Evolutionary conservation across 148 eudicot genomes (phyloP), one percentile per base, ranked within the genome.

Genomic region (Rhododendron ferrugineum): DNA sequence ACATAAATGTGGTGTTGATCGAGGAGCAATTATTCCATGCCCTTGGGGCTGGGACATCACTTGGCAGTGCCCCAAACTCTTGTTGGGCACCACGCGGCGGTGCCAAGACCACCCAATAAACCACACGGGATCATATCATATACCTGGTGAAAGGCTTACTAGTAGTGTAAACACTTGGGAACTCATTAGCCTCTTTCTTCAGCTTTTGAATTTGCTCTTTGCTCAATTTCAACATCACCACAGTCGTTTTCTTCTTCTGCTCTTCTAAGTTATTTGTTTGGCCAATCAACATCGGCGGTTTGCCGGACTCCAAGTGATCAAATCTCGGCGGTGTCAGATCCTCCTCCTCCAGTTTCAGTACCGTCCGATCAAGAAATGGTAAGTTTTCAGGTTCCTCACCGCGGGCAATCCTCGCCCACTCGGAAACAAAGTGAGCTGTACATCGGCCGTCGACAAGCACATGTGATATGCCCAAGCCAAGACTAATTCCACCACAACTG

Each of bases 321-420:
- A 83, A 83, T 28, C 20, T 40, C 1, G 83, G 62, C 2, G 36
- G 30, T 34, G 80, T 20, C 10, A 47, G 2, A 0, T 83, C 76
- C 16, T 85, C 77, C 0, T 88, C 86, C n/a, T 83, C 73, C 1
- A 87, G 78, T 37, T 82, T 87, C 34, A 89, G n/a, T 15, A 79
- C 18, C 11, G 15, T 80, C 18, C 89, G 84, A 52, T 91, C 92
- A 37, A 87, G 62, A 34, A 14, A 90, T 0, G 93, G 94, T 0
- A 70, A n/a, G 1, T 18, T 54, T 46, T 58, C 83, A 0, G 86
- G 66, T 7, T 84, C 79, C 76, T 87, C 89, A 7, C 90, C 90
- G 0, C 91, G 88, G 28, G 90, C 88, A 44, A 91, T 70, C 84
- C 82, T 89, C 26, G 94, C 90, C 93, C 94, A 92, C 81, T 90